Base-by-base conservation (phyloP, 768 basidiomycete species). In the Termitomyces sp. region DNA sequence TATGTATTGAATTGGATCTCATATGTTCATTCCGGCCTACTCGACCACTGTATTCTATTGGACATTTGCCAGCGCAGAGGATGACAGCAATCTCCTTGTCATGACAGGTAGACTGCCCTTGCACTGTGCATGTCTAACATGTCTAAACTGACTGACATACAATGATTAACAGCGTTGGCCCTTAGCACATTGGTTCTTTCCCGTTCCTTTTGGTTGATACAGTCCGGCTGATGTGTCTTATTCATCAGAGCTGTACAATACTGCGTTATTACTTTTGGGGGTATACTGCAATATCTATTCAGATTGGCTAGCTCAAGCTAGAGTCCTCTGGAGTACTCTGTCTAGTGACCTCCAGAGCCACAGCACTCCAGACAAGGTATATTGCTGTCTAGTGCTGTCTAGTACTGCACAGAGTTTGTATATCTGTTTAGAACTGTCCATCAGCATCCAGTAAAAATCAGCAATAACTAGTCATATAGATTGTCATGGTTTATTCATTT, bases 21-120 rank as follows among this genome's bases (percentile, higher is more conserved):
- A 87, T 24, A 76, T 96, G 35, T 97, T 93, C 72, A 87, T 98
- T 61, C 94, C 94, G 2, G 85, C 92, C 18, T 97, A 98, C 71
- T 78, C 95, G 45, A 83, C 85, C 6, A 86, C 95, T 35, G 78
- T 82, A 51, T 77, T 85, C 47, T 94, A 86, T 69, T 88, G 87
- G 40, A 78, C 75, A 57, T 81, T 97, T 56, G 90, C 90, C 28
- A 88, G 85, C 68, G 70, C 81, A 10, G 72, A 78, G 13, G 84
- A 85, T 57, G 85, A 87, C 59, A 88, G 88, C 20, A 90, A 88
- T 61, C 73, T 88, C 54, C 62, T 94, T 53, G 79, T 98, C 54
- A 96, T 98, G 93, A 69, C 81, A 51, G 86, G 91, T 86, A 68
- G 63, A 87, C 68, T 16, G n/a, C 26, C 33, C 45, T 43, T 58